Evolutionary conservation across 768 basidiomycete species (phyloP).

Genomic region (Ramaria sp.): DNA sequence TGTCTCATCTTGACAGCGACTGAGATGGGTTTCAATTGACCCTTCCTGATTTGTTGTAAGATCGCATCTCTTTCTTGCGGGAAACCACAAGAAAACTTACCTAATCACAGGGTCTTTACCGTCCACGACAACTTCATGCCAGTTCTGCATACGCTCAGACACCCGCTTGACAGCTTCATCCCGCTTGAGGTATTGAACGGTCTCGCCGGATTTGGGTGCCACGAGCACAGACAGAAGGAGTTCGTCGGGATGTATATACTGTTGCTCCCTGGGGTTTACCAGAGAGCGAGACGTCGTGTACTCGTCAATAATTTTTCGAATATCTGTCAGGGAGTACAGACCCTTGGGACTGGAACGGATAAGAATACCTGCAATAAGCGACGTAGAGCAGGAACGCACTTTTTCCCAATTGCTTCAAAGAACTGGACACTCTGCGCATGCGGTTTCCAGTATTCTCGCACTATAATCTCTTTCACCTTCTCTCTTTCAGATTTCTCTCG

Average conservation of each 20-base stretch:
- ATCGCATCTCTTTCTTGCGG: not conserved
- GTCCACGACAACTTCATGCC: constrained; percentile 52
- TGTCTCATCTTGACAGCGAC: constrained; percentile 65
- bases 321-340: constrained; percentile 44
- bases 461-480: constrained; percentile 36
- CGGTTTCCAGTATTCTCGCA: constrained; percentile 73
- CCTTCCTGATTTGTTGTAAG: constrained; percentile 45
- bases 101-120: constrained; percentile 47
- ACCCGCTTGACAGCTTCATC: constrained; percentile 50
- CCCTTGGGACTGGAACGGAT: constrained; percentile 31
- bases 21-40: constrained; percentile 56
- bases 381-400: constrained; percentile 31
- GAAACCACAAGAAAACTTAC: constrained; percentile 29
- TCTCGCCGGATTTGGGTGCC: constrained; percentile 17
- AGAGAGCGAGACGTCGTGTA: constrained; percentile 56
- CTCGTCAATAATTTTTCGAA: constrained; percentile 44
- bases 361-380: not conserved
- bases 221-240: constrained; percentile 21
- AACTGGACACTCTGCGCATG: constrained; percentile 41
- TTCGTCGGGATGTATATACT: constrained; percentile 45
- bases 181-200: constrained; percentile 47
- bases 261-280: constrained; percentile 53
- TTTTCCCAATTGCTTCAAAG: constrained; percentile 52
- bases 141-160: constrained; percentile 59
- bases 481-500: constrained; percentile 36